These are phyloP conservation scores for Priceomyces carsonii DNA, from an alignment of 805 yeast species.

Conservation along the genomic window DNA sequence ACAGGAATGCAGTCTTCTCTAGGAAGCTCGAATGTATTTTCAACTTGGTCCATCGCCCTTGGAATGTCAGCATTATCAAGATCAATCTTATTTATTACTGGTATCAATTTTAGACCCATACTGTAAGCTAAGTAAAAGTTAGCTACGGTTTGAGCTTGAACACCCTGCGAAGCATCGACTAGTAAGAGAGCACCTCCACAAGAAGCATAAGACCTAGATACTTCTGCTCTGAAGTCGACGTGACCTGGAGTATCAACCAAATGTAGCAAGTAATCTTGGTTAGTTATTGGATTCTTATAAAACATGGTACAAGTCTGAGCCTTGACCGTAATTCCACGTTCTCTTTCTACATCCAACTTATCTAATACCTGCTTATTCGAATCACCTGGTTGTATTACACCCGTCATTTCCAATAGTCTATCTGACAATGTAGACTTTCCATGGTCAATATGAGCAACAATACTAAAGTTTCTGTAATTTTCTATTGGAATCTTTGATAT, in stretches of 20 bases:
- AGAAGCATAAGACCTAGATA: constrained; percentile 89
- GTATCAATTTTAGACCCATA: constrained; percentile 76
- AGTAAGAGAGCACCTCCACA: constrained; percentile 91
- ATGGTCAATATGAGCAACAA: constrained; percentile 95
- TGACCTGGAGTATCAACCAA: constrained; percentile 98
- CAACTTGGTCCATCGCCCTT: constrained; percentile 81
- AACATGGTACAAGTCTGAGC: constrained; percentile 97
- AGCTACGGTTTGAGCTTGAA: constrained; percentile 98
- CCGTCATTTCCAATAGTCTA: constrained; percentile 81
- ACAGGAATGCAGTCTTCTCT: constrained; percentile 75
- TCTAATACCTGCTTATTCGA: constrained; percentile 82
- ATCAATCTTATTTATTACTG: constrained; percentile 91
- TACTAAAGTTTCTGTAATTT: constrained; percentile 85
- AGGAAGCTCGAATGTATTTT: constrained; percentile 76
- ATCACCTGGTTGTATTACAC: constrained; percentile 75
- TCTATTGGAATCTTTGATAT: constrained; percentile 79
- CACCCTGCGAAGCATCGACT: constrained; percentile 95
- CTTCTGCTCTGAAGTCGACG: constrained; percentile 94
- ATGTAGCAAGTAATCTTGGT: constrained; percentile 79
- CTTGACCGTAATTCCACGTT: constrained; percentile 94
- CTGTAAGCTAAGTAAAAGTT: constrained; percentile 89
- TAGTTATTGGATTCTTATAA: constrained; percentile 56
- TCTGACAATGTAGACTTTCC: constrained; percentile 89
- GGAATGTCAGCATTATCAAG: constrained; percentile 84
- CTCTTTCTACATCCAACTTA: constrained; percentile 90